These are phyloP conservation scores for Cicer cuneatum DNA, from an alignment of 306 rosid species.

Conservation along the genomic window DNA sequence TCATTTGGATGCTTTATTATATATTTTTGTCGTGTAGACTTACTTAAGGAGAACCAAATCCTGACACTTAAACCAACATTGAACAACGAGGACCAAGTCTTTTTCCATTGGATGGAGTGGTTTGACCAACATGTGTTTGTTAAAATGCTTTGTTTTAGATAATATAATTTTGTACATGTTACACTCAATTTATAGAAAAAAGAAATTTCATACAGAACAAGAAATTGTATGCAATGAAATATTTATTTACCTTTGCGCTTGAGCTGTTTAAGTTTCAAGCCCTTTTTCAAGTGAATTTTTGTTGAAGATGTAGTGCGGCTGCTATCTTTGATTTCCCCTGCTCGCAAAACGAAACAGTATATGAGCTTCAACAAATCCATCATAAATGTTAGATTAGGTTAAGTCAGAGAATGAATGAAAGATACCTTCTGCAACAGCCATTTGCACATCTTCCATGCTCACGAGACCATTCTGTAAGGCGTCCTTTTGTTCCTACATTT, in stretches of 20 bases:
- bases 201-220: background rate
- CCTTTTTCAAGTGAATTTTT: constrained; percentile 64
- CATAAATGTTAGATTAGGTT: too few relatives aligned
- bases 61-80: background rate
- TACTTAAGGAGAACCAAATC: background rate
- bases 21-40: background rate
- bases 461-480: constrained; percentile 68
- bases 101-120: background rate
- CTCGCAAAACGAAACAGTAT: constrained; percentile 28
- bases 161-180: background rate
- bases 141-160: background rate
- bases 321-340: constrained; percentile 48
- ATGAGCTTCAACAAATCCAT: constrained; percentile 11
- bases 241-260: constrained; percentile 59
- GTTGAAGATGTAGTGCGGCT: constrained; percentile 24
- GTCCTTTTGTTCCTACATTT: constrained; percentile 72
- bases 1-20: too few relatives aligned
- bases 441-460: constrained; percentile 84
- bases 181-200: background rate
- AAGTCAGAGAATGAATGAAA: background rate
- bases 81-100: background rate
- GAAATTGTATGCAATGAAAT: background rate
- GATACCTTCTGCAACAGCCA: constrained; percentile 82
- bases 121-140: background rate
- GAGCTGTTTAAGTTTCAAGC: constrained; percentile 61